phyloP scores from a whole-genome alignment of 2,329 filamentous ascomycete genomes.

The Exophiala sp. region DNA sequence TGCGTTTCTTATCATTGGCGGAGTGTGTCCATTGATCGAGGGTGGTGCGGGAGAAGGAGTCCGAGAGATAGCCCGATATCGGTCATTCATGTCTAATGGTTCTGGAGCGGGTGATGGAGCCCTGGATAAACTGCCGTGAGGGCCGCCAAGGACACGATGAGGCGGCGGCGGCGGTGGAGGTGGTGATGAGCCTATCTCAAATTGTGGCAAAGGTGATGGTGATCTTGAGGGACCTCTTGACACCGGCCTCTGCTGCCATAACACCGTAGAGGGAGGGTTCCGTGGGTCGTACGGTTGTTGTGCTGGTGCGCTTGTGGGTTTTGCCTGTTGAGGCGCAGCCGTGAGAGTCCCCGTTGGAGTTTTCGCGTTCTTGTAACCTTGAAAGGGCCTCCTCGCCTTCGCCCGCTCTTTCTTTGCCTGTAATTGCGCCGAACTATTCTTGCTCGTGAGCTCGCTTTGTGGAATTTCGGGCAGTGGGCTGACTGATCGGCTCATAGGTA shows the following conservation, averaged over 20 bases:
- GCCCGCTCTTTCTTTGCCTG: conserved; percentile 48
- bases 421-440: conserved; percentile 18
- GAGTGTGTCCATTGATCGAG: conserved; percentile 63
- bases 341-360: conserved; percentile 34
- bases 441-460: conserved; percentile 38
- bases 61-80: conserved; percentile 50
- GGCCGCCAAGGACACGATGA: conserved; percentile 55
- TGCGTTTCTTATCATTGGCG: conserved; percentile 83
- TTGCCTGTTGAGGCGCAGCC: conserved; percentile 14
- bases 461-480: conserved; percentile 49
- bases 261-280: conserved; percentile 35
- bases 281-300: conserved; percentile 34
- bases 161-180: conserved; percentile 75
- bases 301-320: conserved; percentile 3
- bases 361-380: conserved; percentile 52
- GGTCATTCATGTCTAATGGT: conserved; percentile 30
- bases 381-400: conserved; percentile 59
- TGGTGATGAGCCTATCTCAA: conserved; percentile 62
- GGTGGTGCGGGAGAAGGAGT: conserved; percentile 64
- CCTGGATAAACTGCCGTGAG: conserved; percentile 29
- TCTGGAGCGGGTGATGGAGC: conserved; percentile 45
- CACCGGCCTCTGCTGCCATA: conserved; percentile 36
- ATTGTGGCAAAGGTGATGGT: conserved; percentile 28
- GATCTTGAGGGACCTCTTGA: conserved; percentile 35
- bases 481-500: conserved; percentile 53